phyloP scores from a whole-genome alignment of 2,329 filamentous ascomycete genomes.

The Scortechinia acanthostroma region DNA sequence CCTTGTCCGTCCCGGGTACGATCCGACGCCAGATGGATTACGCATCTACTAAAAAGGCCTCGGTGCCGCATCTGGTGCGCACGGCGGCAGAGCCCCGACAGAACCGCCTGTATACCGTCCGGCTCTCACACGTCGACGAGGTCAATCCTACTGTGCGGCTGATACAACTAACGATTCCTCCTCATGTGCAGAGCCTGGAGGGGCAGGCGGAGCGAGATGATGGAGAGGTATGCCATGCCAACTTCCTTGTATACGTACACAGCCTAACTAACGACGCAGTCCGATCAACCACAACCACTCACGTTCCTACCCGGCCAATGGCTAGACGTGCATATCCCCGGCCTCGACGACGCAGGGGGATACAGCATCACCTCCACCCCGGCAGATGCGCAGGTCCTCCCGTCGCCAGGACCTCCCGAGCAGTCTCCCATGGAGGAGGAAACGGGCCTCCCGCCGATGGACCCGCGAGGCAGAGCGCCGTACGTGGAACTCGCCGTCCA shows the following conservation, averaged over 20 bases:
- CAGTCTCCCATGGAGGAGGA: slow-evolving; percentile 9
- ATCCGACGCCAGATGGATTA: neutral
- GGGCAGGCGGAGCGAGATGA: no score
- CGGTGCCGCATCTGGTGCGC: neutral
- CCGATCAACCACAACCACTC: neutral
- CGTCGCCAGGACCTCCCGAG: slow-evolving; percentile 8
- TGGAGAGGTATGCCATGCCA: no score
- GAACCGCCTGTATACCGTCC: neutral
- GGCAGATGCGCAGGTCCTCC: slow-evolving; percentile 28
- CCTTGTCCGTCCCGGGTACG: no score
- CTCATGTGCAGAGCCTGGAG: neutral
- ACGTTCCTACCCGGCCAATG: slow-evolving; percentile 75
- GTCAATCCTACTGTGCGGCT: neutral
- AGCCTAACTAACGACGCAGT: no score
- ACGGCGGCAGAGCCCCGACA: neutral
- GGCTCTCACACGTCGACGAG: neutral
- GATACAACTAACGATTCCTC: neutral
- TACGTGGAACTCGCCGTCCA: slow-evolving; percentile 78
- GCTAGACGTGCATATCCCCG: slow-evolving; percentile 75
- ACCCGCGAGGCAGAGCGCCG: slow-evolving; percentile 12
- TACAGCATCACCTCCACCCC: slow-evolving; percentile 83
- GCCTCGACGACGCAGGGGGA: slow-evolving; percentile 65
- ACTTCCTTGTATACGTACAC: no score
- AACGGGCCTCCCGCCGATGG: slow-evolving; percentile 11
- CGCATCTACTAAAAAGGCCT: neutral